Evolutionary conservation across 164 flowering plant genomes (phyloP), one percentile per base, ranked within the genome.

Genomic region (Aristolochia fimbriata): DNA sequence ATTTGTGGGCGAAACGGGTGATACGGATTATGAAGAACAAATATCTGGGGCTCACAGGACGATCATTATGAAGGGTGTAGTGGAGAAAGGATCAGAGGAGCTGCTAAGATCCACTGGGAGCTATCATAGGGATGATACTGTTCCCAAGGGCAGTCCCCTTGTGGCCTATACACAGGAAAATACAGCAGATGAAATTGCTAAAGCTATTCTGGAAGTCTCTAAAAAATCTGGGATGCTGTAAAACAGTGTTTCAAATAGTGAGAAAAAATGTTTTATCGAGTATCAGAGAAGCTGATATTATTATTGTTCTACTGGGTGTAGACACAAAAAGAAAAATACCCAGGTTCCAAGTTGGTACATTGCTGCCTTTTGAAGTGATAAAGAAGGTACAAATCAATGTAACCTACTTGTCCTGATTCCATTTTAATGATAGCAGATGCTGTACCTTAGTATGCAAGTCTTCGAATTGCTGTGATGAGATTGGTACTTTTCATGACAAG

Each of bases 11-110:
- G 99, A 91, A 60, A 74, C 76, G 0, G 97, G 97, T 2, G 99
- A 93, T 61, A 86, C 97, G 0, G 99, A 93, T 61, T 74, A 86
- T 57, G 99, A 93, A 59, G 99, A 88, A 63, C 65, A 91, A 64
- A 81, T 83, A 55, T 74, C 91, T 0, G 99, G 97, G 11, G 68
- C 93, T 17, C 99, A 93, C 63, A 93, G 84, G 72, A 88, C 93
- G 0, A 27, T 93, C 51, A 85, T 93, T 59, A 65, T 90, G 74
- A 86, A 81, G 74, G 92, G 83, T 0, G 74, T 81, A 59, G 87
- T 83, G 46, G 69, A 66, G 46, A 78, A 77, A 63, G 87, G 91
- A 33, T 86, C 92, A 2, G 94, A 84, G 49, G 89, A 83, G 43
- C 48, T 90, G 66, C 78, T 83, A 4, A 74, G 97, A 70, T 65